phyloP scores from a whole-genome alignment of 352 stramenopile genomes.

The Pythium aristosporum region DNA sequence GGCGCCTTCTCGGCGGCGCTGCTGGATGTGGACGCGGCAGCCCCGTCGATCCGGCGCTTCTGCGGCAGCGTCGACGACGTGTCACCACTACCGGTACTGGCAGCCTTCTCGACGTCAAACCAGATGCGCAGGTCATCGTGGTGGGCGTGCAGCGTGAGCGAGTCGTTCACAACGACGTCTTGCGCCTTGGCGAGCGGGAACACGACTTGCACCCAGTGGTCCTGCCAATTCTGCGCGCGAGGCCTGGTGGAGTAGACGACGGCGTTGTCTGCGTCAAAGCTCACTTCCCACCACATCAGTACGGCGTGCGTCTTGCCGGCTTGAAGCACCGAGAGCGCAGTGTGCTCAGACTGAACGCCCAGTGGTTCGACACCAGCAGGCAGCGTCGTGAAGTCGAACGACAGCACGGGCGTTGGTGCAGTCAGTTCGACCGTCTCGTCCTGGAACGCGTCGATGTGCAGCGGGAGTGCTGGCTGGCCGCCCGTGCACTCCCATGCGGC shows the following conservation, averaged over 20 bases:
- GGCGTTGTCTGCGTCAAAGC: constrained; percentile 48
- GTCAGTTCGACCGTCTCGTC: constrained; percentile 45
- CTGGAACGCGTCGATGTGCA: constrained; percentile 58
- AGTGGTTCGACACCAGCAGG: constrained; percentile 18
- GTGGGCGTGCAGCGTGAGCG: constrained; percentile 49
- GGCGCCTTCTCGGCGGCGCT: constrained; percentile 40
- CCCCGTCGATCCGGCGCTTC: constrained; percentile 29
- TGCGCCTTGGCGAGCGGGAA: constrained; percentile 51
- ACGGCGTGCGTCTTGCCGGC: constrained; percentile 57
- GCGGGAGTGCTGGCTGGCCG: constrained; percentile 53
- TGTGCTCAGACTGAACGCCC: constrained; percentile 35
- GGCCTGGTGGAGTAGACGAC: constrained; percentile 71
- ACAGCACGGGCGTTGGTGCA: constrained; percentile 41
- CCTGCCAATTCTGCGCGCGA: constrained; percentile 73
- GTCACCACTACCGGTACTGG: not conserved
- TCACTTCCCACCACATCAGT: constrained; percentile 81
- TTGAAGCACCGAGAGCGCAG: constrained; percentile 33
- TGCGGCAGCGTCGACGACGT: constrained; percentile 27
- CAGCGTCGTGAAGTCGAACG: constrained; percentile 64
- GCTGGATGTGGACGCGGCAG: constrained; percentile 1
- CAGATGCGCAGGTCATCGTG: constrained; percentile 79
- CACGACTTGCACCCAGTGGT: constrained; percentile 83
- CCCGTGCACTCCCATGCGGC: constrained; percentile 61
- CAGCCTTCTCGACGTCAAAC: constrained; percentile 56
- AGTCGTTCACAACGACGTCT: constrained; percentile 23